These are phyloP conservation scores for Annona squamosa DNA, from an alignment of 164 flowering plant genomes.

Conservation along the genomic window DNA sequence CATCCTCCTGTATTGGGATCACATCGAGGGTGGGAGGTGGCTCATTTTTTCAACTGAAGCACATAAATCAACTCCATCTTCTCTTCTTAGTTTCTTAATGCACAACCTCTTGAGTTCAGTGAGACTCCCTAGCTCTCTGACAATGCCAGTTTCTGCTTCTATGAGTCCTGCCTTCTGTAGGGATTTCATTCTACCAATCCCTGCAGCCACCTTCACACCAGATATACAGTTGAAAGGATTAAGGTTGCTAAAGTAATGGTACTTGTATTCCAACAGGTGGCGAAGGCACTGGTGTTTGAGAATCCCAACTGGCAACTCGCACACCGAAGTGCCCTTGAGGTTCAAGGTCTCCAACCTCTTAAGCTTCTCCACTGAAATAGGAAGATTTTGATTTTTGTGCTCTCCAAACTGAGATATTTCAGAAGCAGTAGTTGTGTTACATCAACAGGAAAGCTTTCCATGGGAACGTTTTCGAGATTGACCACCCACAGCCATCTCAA, in stretches of 20 bases:
- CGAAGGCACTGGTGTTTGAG: constrained; percentile 5
- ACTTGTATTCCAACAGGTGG: constrained; percentile 6
- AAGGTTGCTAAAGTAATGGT: neutral
- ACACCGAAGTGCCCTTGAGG: constrained; percentile 4
- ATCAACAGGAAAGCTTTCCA: constrained; percentile 1
- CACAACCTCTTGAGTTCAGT: constrained; percentile 7
- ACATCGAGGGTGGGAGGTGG: neutral
- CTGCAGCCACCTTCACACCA: constrained; percentile 2
- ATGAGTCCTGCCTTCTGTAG: constrained; percentile 8
- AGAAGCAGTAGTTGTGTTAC: neutral
- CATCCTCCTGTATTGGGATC: neutral
- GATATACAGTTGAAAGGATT: neutral
- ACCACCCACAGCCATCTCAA: constrained; percentile 7
- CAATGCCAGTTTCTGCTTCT: constrained; percentile 1
- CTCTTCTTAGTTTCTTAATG: neutral
- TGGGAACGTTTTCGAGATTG: neutral
- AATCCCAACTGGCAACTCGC: constrained; percentile 9
- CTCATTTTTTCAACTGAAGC: constrained; percentile 4
- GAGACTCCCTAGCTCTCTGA: constrained; percentile 5
- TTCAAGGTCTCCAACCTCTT: constrained; percentile 4
- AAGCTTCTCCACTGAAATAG: constrained; percentile 8
- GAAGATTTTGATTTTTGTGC: constrained; percentile 7
- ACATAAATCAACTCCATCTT: constrained; percentile 7
- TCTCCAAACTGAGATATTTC: constrained; percentile 7
- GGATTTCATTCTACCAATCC: constrained; percentile 4